phyloP scores from a whole-genome alignment of 164 flowering plant species.

The Sextonia rubra region DNA sequence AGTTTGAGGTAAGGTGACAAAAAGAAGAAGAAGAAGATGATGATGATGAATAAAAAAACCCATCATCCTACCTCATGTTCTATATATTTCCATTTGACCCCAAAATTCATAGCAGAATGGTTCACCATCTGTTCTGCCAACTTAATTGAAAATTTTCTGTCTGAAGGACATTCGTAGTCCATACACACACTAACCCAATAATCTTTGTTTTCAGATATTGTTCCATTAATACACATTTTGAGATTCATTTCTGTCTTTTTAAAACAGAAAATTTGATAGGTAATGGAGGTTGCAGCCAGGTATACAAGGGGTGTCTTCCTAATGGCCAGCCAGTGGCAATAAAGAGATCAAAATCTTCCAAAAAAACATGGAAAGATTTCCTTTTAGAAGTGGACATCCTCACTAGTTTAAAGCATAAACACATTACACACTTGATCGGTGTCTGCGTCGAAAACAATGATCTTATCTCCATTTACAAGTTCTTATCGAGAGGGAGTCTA shows the following conservation, averaged over 20 bases:
- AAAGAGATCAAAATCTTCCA: conserved; percentile 56
- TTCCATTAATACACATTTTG: background rate
- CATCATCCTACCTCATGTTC: too few species aligned
- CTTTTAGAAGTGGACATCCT: conserved; percentile 65
- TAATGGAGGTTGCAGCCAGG: conserved; percentile 72
- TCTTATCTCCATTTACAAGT: conserved; percentile 69
- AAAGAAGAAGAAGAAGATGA: too few species aligned
- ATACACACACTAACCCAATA: too few species aligned
- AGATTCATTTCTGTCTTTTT: background rate
- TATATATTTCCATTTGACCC: too few species aligned
- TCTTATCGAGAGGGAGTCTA: conserved; percentile 61
- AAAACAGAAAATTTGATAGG: conserved; percentile 75
- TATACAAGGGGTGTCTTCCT: conserved; percentile 74
- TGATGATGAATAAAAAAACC: too few species aligned
- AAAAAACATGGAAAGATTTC: conserved; percentile 64
- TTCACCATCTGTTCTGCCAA: too few species aligned
- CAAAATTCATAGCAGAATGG: too few species aligned
- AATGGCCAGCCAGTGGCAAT: conserved; percentile 73
- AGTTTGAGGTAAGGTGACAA: too few species aligned
- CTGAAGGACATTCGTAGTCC: too few species aligned
- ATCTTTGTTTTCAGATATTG: too few species aligned
- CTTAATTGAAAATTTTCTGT: too few species aligned
- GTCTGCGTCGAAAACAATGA: conserved; percentile 48
- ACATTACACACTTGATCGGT: conserved; percentile 64
- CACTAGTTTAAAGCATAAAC: conserved; percentile 57